Evolutionary conservation across 2,329 filamentous ascomycete genomes (phyloP).

Genomic region (Ophiocordyceps unilateralis): DNA sequence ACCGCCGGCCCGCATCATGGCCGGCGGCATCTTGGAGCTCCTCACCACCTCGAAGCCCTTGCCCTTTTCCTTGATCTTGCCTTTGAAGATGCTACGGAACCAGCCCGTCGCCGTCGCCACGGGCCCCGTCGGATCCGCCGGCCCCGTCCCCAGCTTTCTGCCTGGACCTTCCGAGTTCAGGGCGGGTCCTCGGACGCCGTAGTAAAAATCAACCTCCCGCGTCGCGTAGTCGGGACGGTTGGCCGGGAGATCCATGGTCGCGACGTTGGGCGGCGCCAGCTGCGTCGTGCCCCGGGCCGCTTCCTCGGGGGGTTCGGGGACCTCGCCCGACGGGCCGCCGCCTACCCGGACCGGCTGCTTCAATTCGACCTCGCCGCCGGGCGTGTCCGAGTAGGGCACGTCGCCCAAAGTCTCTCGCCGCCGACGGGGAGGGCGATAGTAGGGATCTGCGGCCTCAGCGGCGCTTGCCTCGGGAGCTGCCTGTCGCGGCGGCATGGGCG

Average conservation of each 20-base stretch:
- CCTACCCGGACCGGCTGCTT: conserved; percentile 20
- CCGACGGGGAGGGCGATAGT: conserved; percentile 70
- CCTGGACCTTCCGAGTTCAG: conserved; percentile 67
- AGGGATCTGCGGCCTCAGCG: conserved; percentile 51
- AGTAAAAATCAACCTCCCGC: conserved; percentile 93
- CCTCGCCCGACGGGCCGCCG: conserved; percentile 15
- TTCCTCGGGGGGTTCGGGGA: conserved; percentile 22
- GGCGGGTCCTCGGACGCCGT: conserved; percentile 76
- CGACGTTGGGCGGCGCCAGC: conserved; percentile 17
- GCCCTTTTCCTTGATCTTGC: conserved; percentile 82
- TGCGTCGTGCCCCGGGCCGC: conserved; percentile 29
- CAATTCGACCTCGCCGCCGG: conserved; percentile 14
- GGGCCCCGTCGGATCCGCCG: conserved; percentile 83
- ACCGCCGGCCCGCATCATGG: conserved; percentile 36
- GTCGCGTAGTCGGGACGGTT: conserved; percentile 75
- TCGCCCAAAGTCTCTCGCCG: conserved; percentile 42
- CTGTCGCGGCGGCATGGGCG: conserved; percentile 32
- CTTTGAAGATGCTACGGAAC: conserved; percentile 63
- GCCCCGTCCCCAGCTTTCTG: conserved; percentile 78
- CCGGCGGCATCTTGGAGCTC: conserved; percentile 70
- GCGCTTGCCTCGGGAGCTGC: conserved; percentile 21
- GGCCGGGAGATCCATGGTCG: conserved; percentile 21
- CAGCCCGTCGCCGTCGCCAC: conserved; percentile 80
- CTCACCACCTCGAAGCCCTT: conserved; percentile 96
- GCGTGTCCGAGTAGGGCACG: conserved; percentile 14